Evolutionary conservation across 164 flowering plant species (phyloP).

Genomic region (Macadamia integrifolia): DNA sequence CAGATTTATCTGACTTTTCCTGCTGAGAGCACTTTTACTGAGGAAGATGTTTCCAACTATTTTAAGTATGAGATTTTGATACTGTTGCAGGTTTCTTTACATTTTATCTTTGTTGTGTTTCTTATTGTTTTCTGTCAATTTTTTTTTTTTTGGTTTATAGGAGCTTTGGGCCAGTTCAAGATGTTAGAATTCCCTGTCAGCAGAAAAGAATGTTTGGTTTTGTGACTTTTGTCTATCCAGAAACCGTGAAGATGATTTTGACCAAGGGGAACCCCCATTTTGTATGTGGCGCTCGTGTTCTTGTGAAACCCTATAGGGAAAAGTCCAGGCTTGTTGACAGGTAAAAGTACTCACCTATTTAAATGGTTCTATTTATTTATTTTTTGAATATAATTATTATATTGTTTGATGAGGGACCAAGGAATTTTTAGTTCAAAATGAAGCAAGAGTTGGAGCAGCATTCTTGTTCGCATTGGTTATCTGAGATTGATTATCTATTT

Average conservation of each 20-base stretch:
- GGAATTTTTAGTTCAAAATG: no score
- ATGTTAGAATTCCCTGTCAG: constrained; percentile 95
- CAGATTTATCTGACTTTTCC: constrained; percentile 93
- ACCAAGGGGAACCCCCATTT: constrained; percentile 78
- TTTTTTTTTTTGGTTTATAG: constrained; percentile 25
- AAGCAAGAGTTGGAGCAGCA: no score
- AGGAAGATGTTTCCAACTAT: constrained; percentile 81
- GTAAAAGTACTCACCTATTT: constrained; percentile 19
- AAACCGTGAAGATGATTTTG: constrained; percentile 63
- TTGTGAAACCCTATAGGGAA: constrained; percentile 91
- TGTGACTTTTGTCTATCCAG: constrained; percentile 71
- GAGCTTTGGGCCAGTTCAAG: constrained; percentile 80
- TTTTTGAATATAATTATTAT: no score
- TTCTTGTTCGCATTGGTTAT: no score
- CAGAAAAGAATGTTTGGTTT: constrained; percentile 93
- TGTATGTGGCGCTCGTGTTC: constrained; percentile 89
- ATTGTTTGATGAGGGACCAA: no score
- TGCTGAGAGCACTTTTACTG: constrained; percentile 82
- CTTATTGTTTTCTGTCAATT: not conserved
- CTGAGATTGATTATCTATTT: no score
- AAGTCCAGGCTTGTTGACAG: constrained; percentile 66
- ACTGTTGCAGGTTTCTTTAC: not conserved
- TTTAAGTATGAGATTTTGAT: constrained; percentile 43
- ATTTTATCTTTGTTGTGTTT: not conserved
- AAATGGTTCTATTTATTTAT: not conserved